These are phyloP conservation scores for Taphrina wiesneri DNA, from an alignment of 1,139 yeast species.

Conservation along the genomic window DNA sequence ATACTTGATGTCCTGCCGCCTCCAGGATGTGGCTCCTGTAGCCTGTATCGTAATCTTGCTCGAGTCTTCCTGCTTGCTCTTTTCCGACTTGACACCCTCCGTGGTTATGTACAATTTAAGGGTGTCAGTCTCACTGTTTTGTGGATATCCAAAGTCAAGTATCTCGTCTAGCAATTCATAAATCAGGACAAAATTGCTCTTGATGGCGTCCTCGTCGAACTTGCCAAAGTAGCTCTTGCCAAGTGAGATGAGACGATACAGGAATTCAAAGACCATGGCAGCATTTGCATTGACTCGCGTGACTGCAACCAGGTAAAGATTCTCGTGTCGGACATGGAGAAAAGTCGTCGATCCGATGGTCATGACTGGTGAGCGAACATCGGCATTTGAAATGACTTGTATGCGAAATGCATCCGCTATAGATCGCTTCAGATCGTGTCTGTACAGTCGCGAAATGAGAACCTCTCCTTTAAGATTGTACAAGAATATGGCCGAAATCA, in stretches of 20 bases:
- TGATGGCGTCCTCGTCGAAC: conserved; percentile 53
- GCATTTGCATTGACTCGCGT: conserved; percentile 88
- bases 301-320: conserved; percentile 80
- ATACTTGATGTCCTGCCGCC: conserved; percentile 70
- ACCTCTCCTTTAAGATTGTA: conserved; percentile 82
- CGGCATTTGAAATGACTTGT: conserved; percentile 72
- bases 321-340: conserved; percentile 69
- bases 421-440: conserved; percentile 57
- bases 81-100: conserved; percentile 42
- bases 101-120: conserved; percentile 50
- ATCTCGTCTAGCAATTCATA: conserved; percentile 74
- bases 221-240: conserved; percentile 48
- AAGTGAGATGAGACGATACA: conserved; percentile 59
- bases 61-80: conserved; percentile 39
- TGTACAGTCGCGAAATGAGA: conserved; percentile 71
- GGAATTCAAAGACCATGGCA: conserved; percentile 72
- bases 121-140: conserved; percentile 60
- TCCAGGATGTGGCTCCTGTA: conserved; percentile 62
- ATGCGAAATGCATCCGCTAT: conserved; percentile 89
- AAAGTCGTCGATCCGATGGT: conserved; percentile 93
- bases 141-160: conserved; percentile 80
- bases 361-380: conserved; percentile 73
- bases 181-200: conserved; percentile 63
- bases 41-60: conserved; percentile 49
- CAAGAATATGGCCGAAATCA: conserved; percentile 61